Base-by-base conservation (phyloP, 148 eudicot genomes). In the Rhododendron williamsianum region DNA sequence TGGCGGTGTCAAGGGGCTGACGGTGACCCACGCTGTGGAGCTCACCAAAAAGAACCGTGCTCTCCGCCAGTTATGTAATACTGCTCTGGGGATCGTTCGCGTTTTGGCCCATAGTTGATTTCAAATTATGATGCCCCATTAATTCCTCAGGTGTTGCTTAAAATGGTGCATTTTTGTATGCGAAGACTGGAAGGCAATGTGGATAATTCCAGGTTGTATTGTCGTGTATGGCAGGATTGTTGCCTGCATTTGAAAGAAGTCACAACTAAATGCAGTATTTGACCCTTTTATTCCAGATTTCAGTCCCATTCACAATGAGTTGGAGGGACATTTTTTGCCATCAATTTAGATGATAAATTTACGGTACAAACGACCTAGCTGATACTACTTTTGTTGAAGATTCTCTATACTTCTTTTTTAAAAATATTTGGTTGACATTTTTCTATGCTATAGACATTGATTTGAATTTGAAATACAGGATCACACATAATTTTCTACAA, bases 41-140 rank as follows among this genome's bases (percentile, higher is more conserved):
- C 38, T 84, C 21, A 2, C 81, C n/a, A 46, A 15, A 4, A 30
- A 11, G 38, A 87, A 87, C 51, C 21, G 10, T 15, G 63, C 45
- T 19, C 56, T 87, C 8, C 51, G 76, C 36, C 78, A 80, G 84
- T 52, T 84, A 2, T 84, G 83, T n/a, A 76, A 82, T 51, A 76
- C 21, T 78, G 76, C 86, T 46, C 86, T 89, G 85, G 84, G 86
- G 36, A 58, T 86, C 16, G 79, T 84, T 18, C 67, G 84, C 27
- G 82, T 9, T 12, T 77, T 82, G 84, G 52, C 82, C 58, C 63
- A 11, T 9, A 12, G 23, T 13, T 74, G 69, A 73, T 52, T 12
- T 27, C 6, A 1, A 11, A 11, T 27, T 18, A 69, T 30, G 6
- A 27, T 25, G 18, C 30, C 36, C 36, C 30, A 4, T 30, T 69